Conservation (phyloP, 176 grass and related monocot species). For the Oropetium thomaeum region DNA sequence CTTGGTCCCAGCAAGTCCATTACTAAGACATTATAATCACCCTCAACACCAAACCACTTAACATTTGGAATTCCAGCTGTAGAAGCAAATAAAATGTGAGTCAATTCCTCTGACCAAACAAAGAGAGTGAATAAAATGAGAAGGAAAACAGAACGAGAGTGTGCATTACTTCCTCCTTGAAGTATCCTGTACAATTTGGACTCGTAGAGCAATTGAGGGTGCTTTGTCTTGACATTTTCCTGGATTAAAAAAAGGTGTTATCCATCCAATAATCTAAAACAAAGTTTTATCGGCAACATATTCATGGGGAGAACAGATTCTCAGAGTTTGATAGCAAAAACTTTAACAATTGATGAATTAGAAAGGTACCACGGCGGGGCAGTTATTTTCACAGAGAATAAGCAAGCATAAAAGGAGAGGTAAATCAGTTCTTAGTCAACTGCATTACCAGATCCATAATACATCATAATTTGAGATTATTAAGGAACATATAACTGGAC, state of each 20-base stretch:
- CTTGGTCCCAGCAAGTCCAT: constrained; percentile 81
- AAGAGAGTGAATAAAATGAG: neutral
- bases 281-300: neutral
- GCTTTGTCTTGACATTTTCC: constrained; percentile 87
- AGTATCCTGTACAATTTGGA: constrained; percentile 84
- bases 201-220: constrained; percentile 75
- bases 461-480: neutral
- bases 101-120: neutral
- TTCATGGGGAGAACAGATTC: neutral
- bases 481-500: neutral
- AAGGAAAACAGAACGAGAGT: neutral
- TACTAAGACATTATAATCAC: constrained; percentile 86
- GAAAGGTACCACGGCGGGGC: no score
- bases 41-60: constrained; percentile 87
- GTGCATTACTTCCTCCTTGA: constrained; percentile 76
- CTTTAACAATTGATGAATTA: neutral
- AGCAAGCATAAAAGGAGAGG: neutral
- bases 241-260: constrained; percentile 28
- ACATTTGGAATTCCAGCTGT: constrained; percentile 79
- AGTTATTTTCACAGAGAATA: neutral
- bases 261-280: neutral
- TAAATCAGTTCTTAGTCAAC: neutral
- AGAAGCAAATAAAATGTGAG: constrained; percentile 6
- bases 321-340: neutral
- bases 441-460: neutral